These are phyloP conservation scores for Daldinia eschscholtzii DNA, from an alignment of 2,329 filamentous ascomycete species.

Conservation along the genomic window DNA sequence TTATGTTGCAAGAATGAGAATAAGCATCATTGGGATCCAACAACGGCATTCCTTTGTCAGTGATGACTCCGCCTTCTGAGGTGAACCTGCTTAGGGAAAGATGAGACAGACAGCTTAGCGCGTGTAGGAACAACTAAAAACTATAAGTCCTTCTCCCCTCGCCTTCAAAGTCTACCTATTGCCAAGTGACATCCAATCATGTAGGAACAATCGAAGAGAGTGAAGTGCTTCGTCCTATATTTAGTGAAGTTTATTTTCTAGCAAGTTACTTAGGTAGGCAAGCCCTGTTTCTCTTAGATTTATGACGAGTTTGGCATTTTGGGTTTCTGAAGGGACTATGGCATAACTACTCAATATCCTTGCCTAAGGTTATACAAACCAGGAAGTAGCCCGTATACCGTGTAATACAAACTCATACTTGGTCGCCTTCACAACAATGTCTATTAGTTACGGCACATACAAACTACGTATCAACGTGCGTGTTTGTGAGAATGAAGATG, in stretches of 20 bases:
- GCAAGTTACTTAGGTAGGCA: not conserved
- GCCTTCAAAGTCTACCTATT: no score
- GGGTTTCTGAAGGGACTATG: not conserved
- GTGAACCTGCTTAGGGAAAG: no score
- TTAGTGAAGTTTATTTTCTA: not conserved
- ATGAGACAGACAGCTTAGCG: no score
- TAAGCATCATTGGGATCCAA: no score
- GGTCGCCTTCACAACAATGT: not conserved
- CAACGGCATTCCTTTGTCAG: no score
- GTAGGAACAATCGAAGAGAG: no score
- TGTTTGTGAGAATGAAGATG: not conserved
- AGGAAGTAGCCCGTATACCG: not conserved
- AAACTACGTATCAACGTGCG: not conserved
- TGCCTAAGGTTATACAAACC: not conserved
- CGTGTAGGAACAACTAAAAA: no score
- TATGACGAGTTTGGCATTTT: not conserved
- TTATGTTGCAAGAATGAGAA: no score
- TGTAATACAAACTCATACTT: not conserved
- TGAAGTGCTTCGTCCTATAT: no score
- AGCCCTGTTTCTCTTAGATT: not conserved
- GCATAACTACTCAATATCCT: not conserved
- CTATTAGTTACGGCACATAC: not conserved
- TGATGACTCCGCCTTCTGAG: no score
- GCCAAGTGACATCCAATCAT: no score
- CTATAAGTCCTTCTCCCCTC: no score